Evolutionary conservation across 306 rosid species (phyloP), one percentile per base, ranked within the genome.

Genomic region (Heteromeles arbutifolia): DNA sequence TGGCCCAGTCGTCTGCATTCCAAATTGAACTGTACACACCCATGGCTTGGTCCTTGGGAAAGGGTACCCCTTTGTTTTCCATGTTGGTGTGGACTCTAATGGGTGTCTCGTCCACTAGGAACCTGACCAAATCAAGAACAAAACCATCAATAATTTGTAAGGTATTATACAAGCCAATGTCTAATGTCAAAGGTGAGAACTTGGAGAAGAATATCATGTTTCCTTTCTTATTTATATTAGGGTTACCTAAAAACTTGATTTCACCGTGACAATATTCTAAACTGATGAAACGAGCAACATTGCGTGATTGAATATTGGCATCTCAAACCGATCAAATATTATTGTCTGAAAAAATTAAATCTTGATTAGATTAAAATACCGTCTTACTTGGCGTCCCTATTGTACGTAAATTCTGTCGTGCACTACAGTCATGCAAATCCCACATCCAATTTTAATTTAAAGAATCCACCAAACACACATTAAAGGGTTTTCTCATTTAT

Each of bases 1-100:
- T 96, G n/a, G 98, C 99, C 99, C 98, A 96, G 63, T 96, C 98
- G 18, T 96, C 99, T 0, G 97, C 99, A 19, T 92, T 96, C 99
- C 98, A 96, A 26, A 96, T 89, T 0, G 99, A 96, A 69, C 99
- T 92, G 81, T 90, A 92, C 1, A 96, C 92, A 0, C 99, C 97
- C 98, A 96, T 96, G 2, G 98, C 79, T 67, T 96, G 99, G 81
- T 96, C 97, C 31, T 87, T 84, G 0, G 98, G 98, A 68, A 81
- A 92, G 0, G 99, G 89, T 13, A 96, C 65, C 1, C 99, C 99
- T 18, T 83, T 92, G 82, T 82, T 86, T 50, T 96, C 99, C 84
- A 96, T 69, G 79, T 92, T 92, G 61, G 87, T 81, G 82, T 89
- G 98, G 34, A 88, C 97, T 71, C 99, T 83, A 6, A 92, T 86